Base-by-base conservation (phyloP, 2,329 filamentous ascomycete species). In the Beauveria brongniartii region DNA sequence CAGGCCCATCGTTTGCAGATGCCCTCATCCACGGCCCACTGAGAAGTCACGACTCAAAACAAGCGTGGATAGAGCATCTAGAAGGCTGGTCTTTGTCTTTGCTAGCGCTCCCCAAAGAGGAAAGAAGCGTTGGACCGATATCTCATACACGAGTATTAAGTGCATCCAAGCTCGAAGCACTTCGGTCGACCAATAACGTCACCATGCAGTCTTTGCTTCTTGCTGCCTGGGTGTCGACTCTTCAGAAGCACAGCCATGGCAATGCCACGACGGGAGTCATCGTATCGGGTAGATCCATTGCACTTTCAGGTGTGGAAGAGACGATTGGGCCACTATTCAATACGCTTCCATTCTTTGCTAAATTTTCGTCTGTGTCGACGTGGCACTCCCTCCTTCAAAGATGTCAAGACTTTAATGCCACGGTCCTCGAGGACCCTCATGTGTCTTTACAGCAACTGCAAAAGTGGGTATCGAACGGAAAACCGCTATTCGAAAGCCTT, bases 311-410 rank as follows among this genome's bases (percentile, higher is more conserved):
- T 2, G 81, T 86, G 2, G 88, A 92, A 52, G 69, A 78, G 24
- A 83, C 90, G 1, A 82, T 94, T 47, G 93, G 92, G 0, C 92
- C 93, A 0, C 75, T 97, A 22, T 96, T 97, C 80, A 97, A 97
- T 69, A 96, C 92, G 0, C 77, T 97, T 1, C 91, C 92, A 0
- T 91, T 89, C 69, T 80, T 83, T 59, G 73, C 85, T 40, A 69
- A 75, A 6, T 65, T 81, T 16, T 63, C 73, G 7, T 64, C 71
- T 0, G 68, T 72, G 0, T 75, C 80, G 5, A 84, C 79, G 0
- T 91, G 88, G 84, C 70, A 74, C 1, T 78, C 82, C 0, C 71
- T 91, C 1, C 77, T 91, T 24, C 77, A 74, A 18, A 74, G 77
- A 55, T 90, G 89, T 63, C 91, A 96, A 67, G 74, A 83, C 0